A percentile compares a stretch with the other conserved stretches of the same genome.
phyloP scores from a whole-genome alignment of 192 early-diverging fungal species.

The Spizellomyces sp. region DNA sequence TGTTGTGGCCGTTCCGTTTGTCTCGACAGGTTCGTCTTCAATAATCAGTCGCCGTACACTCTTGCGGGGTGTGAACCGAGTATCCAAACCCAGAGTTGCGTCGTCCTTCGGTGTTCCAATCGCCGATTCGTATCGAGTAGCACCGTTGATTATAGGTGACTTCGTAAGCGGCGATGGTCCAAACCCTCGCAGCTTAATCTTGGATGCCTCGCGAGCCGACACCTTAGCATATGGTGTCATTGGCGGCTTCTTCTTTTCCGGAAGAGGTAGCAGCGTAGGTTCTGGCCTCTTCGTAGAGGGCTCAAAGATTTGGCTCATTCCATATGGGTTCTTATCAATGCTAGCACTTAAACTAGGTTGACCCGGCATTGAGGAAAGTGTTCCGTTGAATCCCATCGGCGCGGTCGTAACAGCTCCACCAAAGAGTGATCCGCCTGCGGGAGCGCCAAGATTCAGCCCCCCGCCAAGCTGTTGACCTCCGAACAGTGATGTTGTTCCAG shows the following conservation, averaged over 20 bases:
- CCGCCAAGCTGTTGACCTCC: background rate
- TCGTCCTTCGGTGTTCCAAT: constrained; percentile 43
- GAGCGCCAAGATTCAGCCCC: constrained; percentile 22
- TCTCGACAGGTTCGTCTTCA: constrained; percentile 43
- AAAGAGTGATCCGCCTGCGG: constrained; percentile 19
- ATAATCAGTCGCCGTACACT: constrained; percentile 74
- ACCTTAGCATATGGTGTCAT: constrained; percentile 72
- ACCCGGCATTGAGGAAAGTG: background rate
- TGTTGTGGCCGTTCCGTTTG: constrained; percentile 11
- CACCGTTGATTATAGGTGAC: constrained; percentile 18
- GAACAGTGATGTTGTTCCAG: constrained; percentile 7
- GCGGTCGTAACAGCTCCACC: constrained; percentile 49
- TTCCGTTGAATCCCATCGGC: constrained; percentile 24
- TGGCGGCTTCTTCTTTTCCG: constrained; percentile 66
- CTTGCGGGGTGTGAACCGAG: constrained; percentile 66
- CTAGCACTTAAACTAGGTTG: constrained; percentile 61
- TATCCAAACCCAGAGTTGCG: constrained; percentile 56
- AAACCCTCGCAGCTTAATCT: constrained; percentile 75
- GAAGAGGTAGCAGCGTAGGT: constrained; percentile 21
- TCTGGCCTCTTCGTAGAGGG: constrained; percentile 29
- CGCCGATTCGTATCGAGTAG: constrained; percentile 25
- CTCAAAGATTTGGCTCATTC: constrained; percentile 78
- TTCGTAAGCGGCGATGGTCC: constrained; percentile 39
- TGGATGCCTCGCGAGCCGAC: constrained; percentile 70
- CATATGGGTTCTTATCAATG: constrained; percentile 88